Evolutionary conservation across 345 rosid genomes (phyloP).

Genomic region (Bruguiera sexangula): DNA sequence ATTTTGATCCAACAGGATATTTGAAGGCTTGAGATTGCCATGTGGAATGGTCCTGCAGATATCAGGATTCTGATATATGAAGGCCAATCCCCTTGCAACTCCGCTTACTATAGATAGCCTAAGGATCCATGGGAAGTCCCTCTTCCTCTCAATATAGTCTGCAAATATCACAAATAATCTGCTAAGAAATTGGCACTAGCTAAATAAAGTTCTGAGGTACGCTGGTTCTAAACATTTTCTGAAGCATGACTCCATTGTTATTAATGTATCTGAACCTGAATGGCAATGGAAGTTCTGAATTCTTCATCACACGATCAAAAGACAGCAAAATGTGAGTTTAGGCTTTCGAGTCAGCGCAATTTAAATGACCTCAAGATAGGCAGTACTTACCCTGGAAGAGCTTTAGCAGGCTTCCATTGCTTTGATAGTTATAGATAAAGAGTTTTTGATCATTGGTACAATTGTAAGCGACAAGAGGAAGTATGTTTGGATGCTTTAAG

Average conservation of each 20-base stretch:
- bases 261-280: too few species aligned
- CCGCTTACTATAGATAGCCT: slow-evolving; percentile 46
- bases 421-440: slow-evolving; percentile 54
- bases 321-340: too few species aligned
- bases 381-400: slow-evolving; percentile 40
- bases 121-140: slow-evolving; percentile 52
- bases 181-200: slow-evolving; percentile 39
- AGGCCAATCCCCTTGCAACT: slow-evolving; percentile 49
- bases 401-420: slow-evolving; percentile 52
- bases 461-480: slow-evolving; percentile 49
- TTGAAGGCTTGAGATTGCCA: slow-evolving; percentile 67
- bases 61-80: slow-evolving; percentile 36
- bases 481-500: slow-evolving; percentile 55
- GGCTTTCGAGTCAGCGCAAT: too few species aligned
- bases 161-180: slow-evolving; percentile 17
- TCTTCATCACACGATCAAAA: too few species aligned
- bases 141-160: slow-evolving; percentile 49
- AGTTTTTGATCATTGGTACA: slow-evolving; percentile 47
- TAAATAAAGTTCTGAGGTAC: slow-evolving; percentile 55
- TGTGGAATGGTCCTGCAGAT: slow-evolving; percentile 38
- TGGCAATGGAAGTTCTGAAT: too few species aligned
- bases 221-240: slow-evolving; percentile 30
- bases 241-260: too few species aligned
- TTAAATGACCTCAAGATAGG: neutral
- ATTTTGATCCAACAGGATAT: slow-evolving; percentile 42